A percentile compares a stretch with the other conserved stretches of the same genome.
These are phyloP conservation scores for Phytophthora pisi DNA, from an alignment of 352 stramenopile species.

Conservation along the genomic window DNA sequence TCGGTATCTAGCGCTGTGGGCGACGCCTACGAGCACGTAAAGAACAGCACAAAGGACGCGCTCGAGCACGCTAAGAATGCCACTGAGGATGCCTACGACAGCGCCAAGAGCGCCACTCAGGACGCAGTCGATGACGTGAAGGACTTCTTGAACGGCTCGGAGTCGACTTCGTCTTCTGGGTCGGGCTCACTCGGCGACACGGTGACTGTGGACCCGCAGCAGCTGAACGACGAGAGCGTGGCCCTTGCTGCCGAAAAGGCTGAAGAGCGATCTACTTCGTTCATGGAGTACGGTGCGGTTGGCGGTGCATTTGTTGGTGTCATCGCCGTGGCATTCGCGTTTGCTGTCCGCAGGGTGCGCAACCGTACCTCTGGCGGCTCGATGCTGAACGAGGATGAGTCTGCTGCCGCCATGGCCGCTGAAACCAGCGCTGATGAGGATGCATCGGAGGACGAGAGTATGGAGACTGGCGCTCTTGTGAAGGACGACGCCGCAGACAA, in stretches of 20 bases:
- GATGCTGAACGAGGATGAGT: slow-evolving; percentile 42
- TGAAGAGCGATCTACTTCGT: slow-evolving; percentile 31
- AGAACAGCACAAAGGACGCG: slow-evolving; percentile 24
- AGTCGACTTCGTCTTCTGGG: slow-evolving; percentile 24
- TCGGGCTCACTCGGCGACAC: slow-evolving; percentile 25
- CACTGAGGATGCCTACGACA: slow-evolving; percentile 25
- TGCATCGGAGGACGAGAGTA: slow-evolving; percentile 37
- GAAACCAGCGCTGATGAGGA: slow-evolving; percentile 42
- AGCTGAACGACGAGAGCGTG: slow-evolving; percentile 36
- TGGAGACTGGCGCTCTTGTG: slow-evolving; percentile 37
- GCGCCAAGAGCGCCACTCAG: slow-evolving; percentile 37
- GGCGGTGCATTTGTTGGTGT: slow-evolving; percentile 39
- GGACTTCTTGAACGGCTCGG: slow-evolving; percentile 33
- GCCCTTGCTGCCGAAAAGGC: slow-evolving; percentile 29
- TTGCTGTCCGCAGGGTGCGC: slow-evolving; percentile 35
- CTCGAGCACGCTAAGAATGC: slow-evolving; percentile 37
- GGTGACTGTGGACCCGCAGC: slow-evolving; percentile 29
- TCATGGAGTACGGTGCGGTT: slow-evolving; percentile 28
- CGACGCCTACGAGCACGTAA: slow-evolving; percentile 30
- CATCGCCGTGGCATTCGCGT: slow-evolving; percentile 34
- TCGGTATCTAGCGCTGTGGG: slow-evolving; percentile 29
- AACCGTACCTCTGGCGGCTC: slow-evolving; percentile 23
- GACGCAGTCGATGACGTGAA: slow-evolving; percentile 22
- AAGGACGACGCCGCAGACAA: slow-evolving; percentile 31
- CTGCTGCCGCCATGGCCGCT: slow-evolving; percentile 42